These are phyloP conservation scores for Plasmodium gonderi DNA, from an alignment of 169 alveolate species.

Conservation along the genomic window DNA sequence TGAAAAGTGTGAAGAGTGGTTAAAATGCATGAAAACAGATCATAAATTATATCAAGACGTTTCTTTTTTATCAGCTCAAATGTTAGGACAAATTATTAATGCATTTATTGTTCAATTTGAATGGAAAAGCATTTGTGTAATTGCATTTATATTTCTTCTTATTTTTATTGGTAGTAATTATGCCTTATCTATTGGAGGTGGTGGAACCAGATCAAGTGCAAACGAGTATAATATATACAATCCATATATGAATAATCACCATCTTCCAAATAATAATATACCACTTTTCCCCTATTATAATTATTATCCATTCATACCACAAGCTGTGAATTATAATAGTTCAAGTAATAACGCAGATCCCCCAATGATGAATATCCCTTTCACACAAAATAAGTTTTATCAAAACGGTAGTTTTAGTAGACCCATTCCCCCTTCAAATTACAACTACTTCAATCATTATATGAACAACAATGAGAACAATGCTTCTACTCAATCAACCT, in stretches of 20 bases:
- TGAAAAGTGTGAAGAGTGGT: conserved; percentile 75
- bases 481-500: background rate
- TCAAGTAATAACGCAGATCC: background rate
- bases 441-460: background rate
- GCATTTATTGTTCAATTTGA: conserved; percentile 74
- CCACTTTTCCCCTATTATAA: conserved; percentile 39
- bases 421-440: conserved; percentile 5
- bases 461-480: conserved; percentile 1
- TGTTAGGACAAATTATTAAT: conserved; percentile 69
- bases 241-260: background rate
- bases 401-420: background rate
- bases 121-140: conserved; percentile 74
- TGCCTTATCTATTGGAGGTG: conserved; percentile 65
- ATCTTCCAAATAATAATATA: background rate
- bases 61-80: conserved; percentile 72
- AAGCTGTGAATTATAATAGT: conserved; percentile 22
- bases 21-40: conserved; percentile 68
- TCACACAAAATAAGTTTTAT: conserved; percentile 15
- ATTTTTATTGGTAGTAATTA: conserved; percentile 75
- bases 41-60: conserved; percentile 68
- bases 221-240: conserved; percentile 2
- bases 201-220: conserved; percentile 11
- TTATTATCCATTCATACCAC: conserved; percentile 33
- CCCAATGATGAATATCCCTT: conserved; percentile 6
- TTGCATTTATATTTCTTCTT: conserved; percentile 71